A percentile compares a stretch with the other conserved stretches of the same genome.
phyloP scores from a whole-genome alignment of 2,329 filamentous ascomycete species.

The Colletotrichum sp. region DNA sequence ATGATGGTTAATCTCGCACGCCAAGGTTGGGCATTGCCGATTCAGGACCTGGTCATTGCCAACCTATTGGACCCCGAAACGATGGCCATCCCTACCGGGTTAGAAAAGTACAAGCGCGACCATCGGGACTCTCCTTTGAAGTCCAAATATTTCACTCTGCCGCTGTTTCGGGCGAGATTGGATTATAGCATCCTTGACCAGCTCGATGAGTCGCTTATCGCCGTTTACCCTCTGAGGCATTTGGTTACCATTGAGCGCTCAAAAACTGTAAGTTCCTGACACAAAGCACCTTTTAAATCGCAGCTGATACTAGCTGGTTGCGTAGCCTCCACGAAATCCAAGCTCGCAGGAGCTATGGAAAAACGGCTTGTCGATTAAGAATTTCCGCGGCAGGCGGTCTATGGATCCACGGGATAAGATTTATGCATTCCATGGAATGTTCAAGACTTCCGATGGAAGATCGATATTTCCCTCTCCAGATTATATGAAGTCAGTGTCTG shows the following conservation, averaged over 20 bases:
- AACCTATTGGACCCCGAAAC: rapidly evolving
- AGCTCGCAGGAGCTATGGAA: neutral
- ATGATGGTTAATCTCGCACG: too few species aligned
- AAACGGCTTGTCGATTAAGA: rapidly evolving
- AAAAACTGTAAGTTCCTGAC: rapidly evolving
- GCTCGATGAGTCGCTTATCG: rapidly evolving
- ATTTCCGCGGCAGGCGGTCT: rapidly evolving
- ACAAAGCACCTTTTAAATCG: rapidly evolving
- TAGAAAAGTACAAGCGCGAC: too few species aligned
- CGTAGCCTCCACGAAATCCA: neutral
- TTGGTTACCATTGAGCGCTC: rapidly evolving
- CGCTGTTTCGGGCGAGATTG: rapidly evolving
- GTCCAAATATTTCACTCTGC: rapidly evolving
- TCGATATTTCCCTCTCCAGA: neutral
- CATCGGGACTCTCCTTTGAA: neutral
- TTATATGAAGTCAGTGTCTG: rapidly evolving
- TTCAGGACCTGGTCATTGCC: rapidly evolving
- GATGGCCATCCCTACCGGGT: neutral
- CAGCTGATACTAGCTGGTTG: rapidly evolving
- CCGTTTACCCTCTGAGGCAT: neutral
- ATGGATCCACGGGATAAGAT: neutral
- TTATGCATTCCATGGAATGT: neutral
- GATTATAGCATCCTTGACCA: neutral
- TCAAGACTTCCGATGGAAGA: neutral
- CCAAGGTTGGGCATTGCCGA: too few species aligned